Conservation (phyloP, 495 filamentous ascomycete genomes). For the Penicillium robsamsonii region DNA sequence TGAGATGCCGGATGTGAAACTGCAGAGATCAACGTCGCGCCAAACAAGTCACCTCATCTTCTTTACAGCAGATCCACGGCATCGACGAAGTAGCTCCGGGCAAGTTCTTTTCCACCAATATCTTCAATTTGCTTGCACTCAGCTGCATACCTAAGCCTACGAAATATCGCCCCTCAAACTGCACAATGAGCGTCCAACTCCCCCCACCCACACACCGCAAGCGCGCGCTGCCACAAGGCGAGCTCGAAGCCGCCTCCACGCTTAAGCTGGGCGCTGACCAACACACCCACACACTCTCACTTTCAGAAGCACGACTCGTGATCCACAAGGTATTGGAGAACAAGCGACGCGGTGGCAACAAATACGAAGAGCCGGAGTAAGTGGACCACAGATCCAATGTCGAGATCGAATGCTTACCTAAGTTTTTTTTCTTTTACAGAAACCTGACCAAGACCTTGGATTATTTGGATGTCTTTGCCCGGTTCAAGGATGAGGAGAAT, state of each 20-base stretch:
- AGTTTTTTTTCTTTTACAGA: conserved; percentile 26
- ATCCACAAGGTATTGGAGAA: conserved; percentile 81
- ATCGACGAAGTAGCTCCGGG: not conserved
- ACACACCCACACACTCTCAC: conserved; percentile 78
- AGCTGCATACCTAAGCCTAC: not conserved
- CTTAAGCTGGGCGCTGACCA: conserved; percentile 91
- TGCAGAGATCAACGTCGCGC: conserved; percentile 20
- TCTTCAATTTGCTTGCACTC: not conserved
- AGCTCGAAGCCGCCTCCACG: conserved; percentile 81
- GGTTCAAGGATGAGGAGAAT: conserved; percentile 91
- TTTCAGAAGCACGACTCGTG: conserved; percentile 87
- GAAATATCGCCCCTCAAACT: not conserved
- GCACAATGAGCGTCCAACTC: conserved; percentile 40
- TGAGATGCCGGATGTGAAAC: conserved; percentile 18
- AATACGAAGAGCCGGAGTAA: conserved; percentile 53
- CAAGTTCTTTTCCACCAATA: not conserved
- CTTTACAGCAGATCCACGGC: not conserved
- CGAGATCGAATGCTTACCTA: conserved; percentile 12
- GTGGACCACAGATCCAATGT: conserved; percentile 8
- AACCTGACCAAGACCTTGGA: conserved; percentile 79
- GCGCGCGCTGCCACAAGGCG: conserved; percentile 69
- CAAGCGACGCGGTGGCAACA: conserved; percentile 45
- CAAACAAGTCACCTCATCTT: not conserved
- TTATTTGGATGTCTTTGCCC: conserved; percentile 89
- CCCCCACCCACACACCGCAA: conserved; percentile 63